These are phyloP conservation scores for Vitis hybrid DNA, from an alignment of 177 flowering plant genomes.

Conservation along the genomic window DNA sequence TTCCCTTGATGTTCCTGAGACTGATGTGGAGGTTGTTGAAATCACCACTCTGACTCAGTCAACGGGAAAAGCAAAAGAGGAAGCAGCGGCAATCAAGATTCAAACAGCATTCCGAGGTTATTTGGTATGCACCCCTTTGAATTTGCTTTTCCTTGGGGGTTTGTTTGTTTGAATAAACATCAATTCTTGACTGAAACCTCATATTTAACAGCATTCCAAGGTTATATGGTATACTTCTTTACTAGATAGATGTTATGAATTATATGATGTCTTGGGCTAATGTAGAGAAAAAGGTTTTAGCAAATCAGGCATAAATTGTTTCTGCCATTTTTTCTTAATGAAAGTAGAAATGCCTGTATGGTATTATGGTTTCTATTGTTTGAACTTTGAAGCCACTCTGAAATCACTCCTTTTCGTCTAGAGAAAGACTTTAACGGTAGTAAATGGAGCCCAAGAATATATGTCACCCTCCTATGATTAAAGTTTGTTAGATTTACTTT, in stretches of 20 bases:
- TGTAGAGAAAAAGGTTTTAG: no score
- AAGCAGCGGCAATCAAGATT: conserved; percentile 43
- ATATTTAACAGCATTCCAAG: no score
- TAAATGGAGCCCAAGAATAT: background rate
- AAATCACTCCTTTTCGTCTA: background rate
- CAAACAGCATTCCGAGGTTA: conserved; percentile 53
- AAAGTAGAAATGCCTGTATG: no score
- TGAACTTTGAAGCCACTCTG: background rate
- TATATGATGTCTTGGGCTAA: no score
- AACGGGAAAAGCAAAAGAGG: conserved; percentile 39
- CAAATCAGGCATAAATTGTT: no score
- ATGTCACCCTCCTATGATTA: background rate
- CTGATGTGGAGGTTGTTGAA: conserved; percentile 26
- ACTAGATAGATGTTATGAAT: no score
- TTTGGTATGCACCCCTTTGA: conserved; percentile 26
- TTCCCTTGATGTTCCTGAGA: conserved; percentile 16
- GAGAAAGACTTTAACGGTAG: background rate
- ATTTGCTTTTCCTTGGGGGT: background rate
- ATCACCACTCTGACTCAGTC: conserved; percentile 8
- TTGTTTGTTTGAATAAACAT: background rate
- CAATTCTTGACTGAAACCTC: background rate
- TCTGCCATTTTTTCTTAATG: no score
- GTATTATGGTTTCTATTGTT: no score
- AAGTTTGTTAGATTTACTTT: background rate
- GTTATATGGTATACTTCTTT: no score